Evolutionary conservation across 768 basidiomycete species (phyloP).

Genomic region (Multifurca ochricompacta): DNA sequence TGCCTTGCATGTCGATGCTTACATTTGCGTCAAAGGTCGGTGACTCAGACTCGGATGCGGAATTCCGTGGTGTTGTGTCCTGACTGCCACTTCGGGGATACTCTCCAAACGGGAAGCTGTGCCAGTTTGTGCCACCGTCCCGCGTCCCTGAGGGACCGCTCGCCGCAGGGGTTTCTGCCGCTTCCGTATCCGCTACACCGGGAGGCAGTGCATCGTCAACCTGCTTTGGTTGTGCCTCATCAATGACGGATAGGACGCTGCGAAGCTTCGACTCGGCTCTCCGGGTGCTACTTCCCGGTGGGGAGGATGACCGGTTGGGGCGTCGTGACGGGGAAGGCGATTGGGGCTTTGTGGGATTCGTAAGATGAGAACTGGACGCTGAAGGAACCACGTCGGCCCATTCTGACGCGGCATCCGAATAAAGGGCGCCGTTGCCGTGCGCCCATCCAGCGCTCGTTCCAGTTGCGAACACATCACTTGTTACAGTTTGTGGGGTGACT

Average conservation of each 20-base stretch:
- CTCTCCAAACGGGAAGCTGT: slow-evolving; percentile 34
- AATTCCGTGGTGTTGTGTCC: slow-evolving; percentile 42
- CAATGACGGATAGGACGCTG: slow-evolving; percentile 62
- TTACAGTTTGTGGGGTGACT: slow-evolving; percentile 29
- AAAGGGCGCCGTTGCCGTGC: slow-evolving; percentile 19
- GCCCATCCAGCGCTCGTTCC: slow-evolving; percentile 23
- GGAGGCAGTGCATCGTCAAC: not conserved
- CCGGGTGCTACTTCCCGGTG: slow-evolving; percentile 24
- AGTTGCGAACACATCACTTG: slow-evolving; percentile 13
- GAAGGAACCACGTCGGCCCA: slow-evolving; percentile 37
- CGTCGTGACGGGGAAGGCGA: slow-evolving; percentile 40
- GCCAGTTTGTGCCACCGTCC: slow-evolving; percentile 32
- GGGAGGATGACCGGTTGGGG: slow-evolving; percentile 13
- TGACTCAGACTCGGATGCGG: slow-evolving; percentile 26
- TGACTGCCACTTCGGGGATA: slow-evolving; percentile 32
- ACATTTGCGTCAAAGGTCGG: slow-evolving; percentile 20
- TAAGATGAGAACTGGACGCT: slow-evolving; percentile 20
- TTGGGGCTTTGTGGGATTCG: slow-evolving; percentile 28
- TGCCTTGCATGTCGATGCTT: slow-evolving; percentile 23
- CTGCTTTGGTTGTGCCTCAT: slow-evolving; percentile 41
- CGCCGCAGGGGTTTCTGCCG: not conserved
- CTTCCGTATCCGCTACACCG: not conserved
- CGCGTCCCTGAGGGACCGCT: slow-evolving; percentile 18
- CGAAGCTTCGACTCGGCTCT: slow-evolving; percentile 53
- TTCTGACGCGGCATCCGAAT: slow-evolving; percentile 35